Evolutionary conservation across 2,329 filamentous ascomycete genomes (phyloP).

Genomic region (Furcasterigmium furcatum): DNA sequence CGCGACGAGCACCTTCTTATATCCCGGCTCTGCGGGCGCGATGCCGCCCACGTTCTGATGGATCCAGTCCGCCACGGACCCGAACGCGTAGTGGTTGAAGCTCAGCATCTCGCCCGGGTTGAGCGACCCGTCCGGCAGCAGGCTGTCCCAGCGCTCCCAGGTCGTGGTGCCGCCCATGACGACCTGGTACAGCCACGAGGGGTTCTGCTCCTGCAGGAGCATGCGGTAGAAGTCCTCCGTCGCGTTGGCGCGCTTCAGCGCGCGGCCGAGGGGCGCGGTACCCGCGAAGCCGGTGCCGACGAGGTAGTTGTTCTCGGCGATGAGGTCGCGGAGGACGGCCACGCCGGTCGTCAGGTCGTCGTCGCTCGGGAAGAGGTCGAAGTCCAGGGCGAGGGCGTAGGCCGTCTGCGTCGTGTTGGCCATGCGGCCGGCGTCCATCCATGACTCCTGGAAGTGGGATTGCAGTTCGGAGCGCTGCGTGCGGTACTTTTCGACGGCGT

Average conservation of each 20-base stretch:
- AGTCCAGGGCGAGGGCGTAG: constrained; percentile 30
- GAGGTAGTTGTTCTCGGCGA: constrained; percentile 25
- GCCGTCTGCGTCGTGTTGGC: constrained; percentile 36
- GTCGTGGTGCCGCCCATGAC: constrained; percentile 42
- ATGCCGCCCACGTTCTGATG: constrained; percentile 39
- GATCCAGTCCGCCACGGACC: constrained; percentile 44
- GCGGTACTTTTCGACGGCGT: constrained; percentile 18
- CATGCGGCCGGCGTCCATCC: constrained; percentile 25
- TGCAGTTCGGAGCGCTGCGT: constrained; percentile 15
- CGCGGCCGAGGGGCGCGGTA: constrained; percentile 32
- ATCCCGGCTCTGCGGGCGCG: constrained; percentile 32
- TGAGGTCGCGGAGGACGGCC: constrained; percentile 23
- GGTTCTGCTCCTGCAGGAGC: constrained; percentile 39
- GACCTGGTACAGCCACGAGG: constrained; percentile 46
- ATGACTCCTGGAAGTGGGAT: constrained; percentile 23
- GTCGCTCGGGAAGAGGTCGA: constrained; percentile 24
- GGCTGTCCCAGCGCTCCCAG: constrained; percentile 49
- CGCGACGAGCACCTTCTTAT: constrained; percentile 30
- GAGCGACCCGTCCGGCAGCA: constrained; percentile 37
- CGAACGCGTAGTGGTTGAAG: constrained; percentile 49
- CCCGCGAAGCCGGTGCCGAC: constrained; percentile 42
- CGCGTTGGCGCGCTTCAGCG: constrained; percentile 22
- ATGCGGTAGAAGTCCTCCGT: constrained; percentile 39
- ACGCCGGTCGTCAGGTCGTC: constrained; percentile 18
- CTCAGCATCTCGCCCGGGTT: constrained; percentile 46